Evolutionary conservation across 2,329 filamentous ascomycete species (phyloP).

Genomic region (Rutstroemia sydowiana): DNA sequence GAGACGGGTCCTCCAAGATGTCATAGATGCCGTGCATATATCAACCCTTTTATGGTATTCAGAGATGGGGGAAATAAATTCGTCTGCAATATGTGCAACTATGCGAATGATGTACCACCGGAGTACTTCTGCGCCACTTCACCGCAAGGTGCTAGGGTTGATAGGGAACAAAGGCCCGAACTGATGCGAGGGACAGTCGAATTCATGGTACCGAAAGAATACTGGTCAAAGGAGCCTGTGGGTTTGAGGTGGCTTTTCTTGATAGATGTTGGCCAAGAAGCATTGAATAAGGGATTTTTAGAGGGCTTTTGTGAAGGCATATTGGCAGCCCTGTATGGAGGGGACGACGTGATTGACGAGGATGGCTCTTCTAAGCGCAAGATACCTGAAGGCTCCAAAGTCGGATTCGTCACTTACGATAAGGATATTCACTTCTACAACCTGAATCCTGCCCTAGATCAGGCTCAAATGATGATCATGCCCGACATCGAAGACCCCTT

Average conservation of each 20-base stretch:
- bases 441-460: slow-evolving; percentile 68
- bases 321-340: slow-evolving; percentile 73
- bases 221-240: slow-evolving; percentile 92
- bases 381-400: slow-evolving; percentile 72
- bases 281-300: slow-evolving; percentile 83
- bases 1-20: slow-evolving; percentile 85
- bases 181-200: slow-evolving; percentile 88
- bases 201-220: slow-evolving; percentile 95
- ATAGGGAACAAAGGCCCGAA: slow-evolving; percentile 83
- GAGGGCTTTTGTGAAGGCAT: slow-evolving; percentile 89
- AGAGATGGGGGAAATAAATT: slow-evolving; percentile 89
- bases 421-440: slow-evolving; percentile 99
- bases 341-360: slow-evolving; percentile 43
- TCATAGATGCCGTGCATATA: slow-evolving; percentile 87
- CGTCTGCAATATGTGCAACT: slow-evolving; percentile 96
- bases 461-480: slow-evolving; percentile 98
- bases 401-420: slow-evolving; percentile 94
- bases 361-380: slow-evolving; percentile 44
- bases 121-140: slow-evolving; percentile 94
- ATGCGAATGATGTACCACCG: slow-evolving; percentile 85
- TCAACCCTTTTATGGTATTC: slow-evolving; percentile 99
- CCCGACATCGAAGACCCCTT: slow-evolving; percentile 96
- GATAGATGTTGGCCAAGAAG: slow-evolving; percentile 88
- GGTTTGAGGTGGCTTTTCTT: slow-evolving; percentile 84
- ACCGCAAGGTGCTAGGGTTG: slow-evolving; percentile 76